These are phyloP conservation scores for Volvariella volvacea DNA, from an alignment of 1,284 basidiomycete species.

Conservation along the genomic window DNA sequence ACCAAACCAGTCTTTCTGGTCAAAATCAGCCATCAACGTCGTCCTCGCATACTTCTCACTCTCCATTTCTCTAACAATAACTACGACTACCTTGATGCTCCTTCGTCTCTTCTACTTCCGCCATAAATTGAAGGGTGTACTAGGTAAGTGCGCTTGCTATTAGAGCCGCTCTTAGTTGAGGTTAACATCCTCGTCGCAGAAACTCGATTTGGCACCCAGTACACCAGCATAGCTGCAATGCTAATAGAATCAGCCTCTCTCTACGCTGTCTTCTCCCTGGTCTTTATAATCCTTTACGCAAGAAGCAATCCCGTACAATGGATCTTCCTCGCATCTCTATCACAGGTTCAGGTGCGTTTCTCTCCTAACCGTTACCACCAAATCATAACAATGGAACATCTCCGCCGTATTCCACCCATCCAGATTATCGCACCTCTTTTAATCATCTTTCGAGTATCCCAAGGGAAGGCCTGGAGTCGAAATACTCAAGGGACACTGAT, in stretches of 20 bases:
- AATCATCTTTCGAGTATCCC: slow-evolving; percentile 6
- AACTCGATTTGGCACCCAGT: slow-evolving; percentile 19
- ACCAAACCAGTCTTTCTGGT: background rate
- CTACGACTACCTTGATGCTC: background rate
- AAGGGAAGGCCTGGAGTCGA: slow-evolving; percentile 6
- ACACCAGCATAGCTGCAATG: slow-evolving; percentile 33
- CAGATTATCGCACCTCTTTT: slow-evolving; percentile 7
- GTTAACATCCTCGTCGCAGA: background rate
- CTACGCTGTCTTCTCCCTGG: slow-evolving; percentile 33
- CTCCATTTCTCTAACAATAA: background rate
- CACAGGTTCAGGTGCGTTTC: slow-evolving; percentile 24
- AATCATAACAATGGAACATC: background rate
- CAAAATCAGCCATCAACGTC: background rate
- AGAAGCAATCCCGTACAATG: slow-evolving; percentile 32
- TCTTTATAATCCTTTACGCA: slow-evolving; percentile 38
- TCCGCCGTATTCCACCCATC: too few relatives aligned
- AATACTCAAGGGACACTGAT: background rate
- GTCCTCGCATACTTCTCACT: background rate
- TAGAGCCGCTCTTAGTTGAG: too few relatives aligned
- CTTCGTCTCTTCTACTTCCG: background rate
- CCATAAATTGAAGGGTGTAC: background rate
- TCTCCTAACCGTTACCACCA: background rate
- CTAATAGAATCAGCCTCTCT: slow-evolving; percentile 36
- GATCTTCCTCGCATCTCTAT: slow-evolving; percentile 25
- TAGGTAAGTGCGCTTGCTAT: slow-evolving; percentile 22